Base-by-base conservation (phyloP, 2,329 filamentous ascomycete genomes). In the Cladophialophora psammophila region DNA sequence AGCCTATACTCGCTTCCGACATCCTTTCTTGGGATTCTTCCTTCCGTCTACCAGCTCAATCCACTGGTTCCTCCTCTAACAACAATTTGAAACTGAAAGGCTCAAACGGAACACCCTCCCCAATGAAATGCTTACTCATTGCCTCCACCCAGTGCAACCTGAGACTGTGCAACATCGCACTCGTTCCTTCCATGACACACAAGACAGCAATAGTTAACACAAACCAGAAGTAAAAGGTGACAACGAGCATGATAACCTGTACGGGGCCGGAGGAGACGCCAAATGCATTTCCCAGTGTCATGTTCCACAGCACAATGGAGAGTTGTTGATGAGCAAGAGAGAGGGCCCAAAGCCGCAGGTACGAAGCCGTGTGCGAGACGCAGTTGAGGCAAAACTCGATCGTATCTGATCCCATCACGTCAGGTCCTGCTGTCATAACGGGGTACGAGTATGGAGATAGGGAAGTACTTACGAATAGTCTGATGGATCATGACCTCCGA, bases 401-500 rank as follows among this genome's bases (percentile, higher is more conserved):
- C 31, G 69, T 70, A 67, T 73, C 67, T 72, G 6, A 13, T 26
- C 45, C 45, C 45, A 31, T 18, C 20, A 31, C 4, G 45, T 50
- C 20, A 50, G 45, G 13, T 3, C 13, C 12, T 31, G 45, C 26
- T n/a, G 6, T 3, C 9, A 31, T 12, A 26, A 50, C 1, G 45
- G 45, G 8, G 5, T 12, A 20, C 2, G 26, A 12, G 2, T 2
- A 42, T 12, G 45, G 5, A 31, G 15, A 31, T 7, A 3, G 8
- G 18, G 31, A 34, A 5, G 42, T 72, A 81, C 90, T 80, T 88
- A 94, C 92, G 96, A 76, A 99, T 99, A 78, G 97, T 88, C 80
- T 99, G 95, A 81, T 99, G 95, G 76, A 99, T 99, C 93, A 99
- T 97, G 71, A 93, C 87, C 79, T 99, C 95, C 67, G 91, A 88